Evolutionary conservation across 345 rosid genomes (phyloP).

Genomic region (Barbarea vulgaris): DNA sequence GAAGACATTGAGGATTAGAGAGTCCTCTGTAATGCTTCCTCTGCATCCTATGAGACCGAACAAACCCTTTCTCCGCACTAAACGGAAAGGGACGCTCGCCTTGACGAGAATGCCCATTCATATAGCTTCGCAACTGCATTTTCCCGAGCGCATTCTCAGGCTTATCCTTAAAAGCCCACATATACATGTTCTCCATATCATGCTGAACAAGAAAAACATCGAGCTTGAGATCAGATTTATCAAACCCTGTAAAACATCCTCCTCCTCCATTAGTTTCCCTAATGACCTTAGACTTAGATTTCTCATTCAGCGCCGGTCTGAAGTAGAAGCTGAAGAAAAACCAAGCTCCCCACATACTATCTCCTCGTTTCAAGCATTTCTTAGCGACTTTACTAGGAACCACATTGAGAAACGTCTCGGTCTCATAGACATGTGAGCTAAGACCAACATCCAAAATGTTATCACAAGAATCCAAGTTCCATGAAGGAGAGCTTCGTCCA

Average conservation of each 20-base stretch:
- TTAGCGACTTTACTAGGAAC: constrained; percentile 52
- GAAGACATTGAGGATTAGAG: constrained; percentile 95
- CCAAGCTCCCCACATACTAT: constrained; percentile 99
- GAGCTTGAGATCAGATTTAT: constrained; percentile 84
- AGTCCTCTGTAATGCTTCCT: constrained; percentile 96
- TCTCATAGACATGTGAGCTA: constrained; percentile 67
- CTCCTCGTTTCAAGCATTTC: constrained; percentile 78
- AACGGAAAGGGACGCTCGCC: constrained; percentile 94
- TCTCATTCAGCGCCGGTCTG: constrained; percentile 78
- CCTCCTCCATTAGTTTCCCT: constrained; percentile 58
- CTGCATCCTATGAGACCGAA: constrained; percentile 97
- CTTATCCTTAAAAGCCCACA: constrained; percentile 99
- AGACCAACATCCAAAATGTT: constrained; percentile 75
- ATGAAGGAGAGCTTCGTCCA: constrained; percentile 51
- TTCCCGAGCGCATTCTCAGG: constrained; percentile 97
- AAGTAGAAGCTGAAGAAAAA: constrained; percentile 94
- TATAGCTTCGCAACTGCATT: constrained; percentile 97
- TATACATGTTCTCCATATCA: constrained; percentile 99
- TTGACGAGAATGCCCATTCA: constrained; percentile 98
- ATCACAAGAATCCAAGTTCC: constrained; percentile 71
- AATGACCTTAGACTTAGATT: constrained; percentile 72
- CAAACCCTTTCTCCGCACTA: constrained; percentile 89
- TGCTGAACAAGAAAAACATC: constrained; percentile 96
- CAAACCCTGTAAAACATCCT: constrained; percentile 58
- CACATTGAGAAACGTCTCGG: constrained; percentile 59